These are phyloP conservation scores for Austroboletus rostrupii DNA, from an alignment of 1,284 basidiomycete genomes.

Conservation along the genomic window DNA sequence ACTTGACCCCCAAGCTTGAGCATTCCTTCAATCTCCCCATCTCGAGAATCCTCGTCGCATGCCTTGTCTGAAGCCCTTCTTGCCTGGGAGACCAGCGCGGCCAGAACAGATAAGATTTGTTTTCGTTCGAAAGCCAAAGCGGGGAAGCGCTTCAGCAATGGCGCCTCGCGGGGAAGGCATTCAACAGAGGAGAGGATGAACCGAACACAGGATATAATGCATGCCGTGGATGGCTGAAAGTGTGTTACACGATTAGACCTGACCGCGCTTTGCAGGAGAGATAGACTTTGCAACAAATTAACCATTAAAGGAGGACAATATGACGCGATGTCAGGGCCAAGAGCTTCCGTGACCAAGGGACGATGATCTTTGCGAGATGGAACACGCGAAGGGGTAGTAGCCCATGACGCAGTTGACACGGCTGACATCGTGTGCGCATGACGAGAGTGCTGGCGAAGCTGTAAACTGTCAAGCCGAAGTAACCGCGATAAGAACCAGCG, in stretches of 20 bases:
- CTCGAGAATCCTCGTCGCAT: slow-evolving; percentile 46
- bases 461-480: not conserved
- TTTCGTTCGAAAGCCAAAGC: slow-evolving; percentile 76
- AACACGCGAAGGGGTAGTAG: slow-evolving; percentile 40
- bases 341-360: slow-evolving; percentile 43
- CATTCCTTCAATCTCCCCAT: slow-evolving; percentile 67
- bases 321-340: slow-evolving; percentile 46
- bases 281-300: slow-evolving; percentile 79
- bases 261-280: slow-evolving; percentile 83
- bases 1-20: slow-evolving; percentile 70
- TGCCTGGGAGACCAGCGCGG: slow-evolving; percentile 81
- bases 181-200: slow-evolving; percentile 81
- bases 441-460: slow-evolving; percentile 27
- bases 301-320: slow-evolving; percentile 73
- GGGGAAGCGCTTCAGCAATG: slow-evolving; percentile 64
- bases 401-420: slow-evolving; percentile 52
- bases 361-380: slow-evolving; percentile 37
- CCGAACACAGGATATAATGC: slow-evolving; percentile 94
- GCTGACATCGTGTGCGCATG: slow-evolving; percentile 50
- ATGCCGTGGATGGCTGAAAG: slow-evolving; percentile 81
- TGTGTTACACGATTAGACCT: slow-evolving; percentile 72
- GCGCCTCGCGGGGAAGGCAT: slow-evolving; percentile 82
- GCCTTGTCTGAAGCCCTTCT: slow-evolving; percentile 67
- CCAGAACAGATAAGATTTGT: slow-evolving; percentile 78
- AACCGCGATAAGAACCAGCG: slow-evolving; percentile 12